Percentiles rank a stretch among this genome's conserved stretches.
Evolutionary conservation across 208 protist species (phyloP).

Genomic region (Trypanosoma vivax): DNA sequence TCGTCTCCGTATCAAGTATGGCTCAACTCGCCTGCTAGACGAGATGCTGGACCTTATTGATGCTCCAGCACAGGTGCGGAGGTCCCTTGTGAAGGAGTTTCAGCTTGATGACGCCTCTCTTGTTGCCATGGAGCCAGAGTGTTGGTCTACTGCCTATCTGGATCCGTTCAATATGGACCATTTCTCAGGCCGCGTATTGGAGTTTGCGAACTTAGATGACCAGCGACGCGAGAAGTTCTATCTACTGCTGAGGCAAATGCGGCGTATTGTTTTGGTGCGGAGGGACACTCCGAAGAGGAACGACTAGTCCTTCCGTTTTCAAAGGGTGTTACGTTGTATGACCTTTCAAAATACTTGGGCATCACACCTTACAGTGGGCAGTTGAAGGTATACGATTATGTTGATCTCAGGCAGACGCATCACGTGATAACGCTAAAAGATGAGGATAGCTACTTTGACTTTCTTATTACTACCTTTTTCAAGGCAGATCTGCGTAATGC

Average conservation of each 20-base stretch:
- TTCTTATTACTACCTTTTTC: constrained; percentile 64
- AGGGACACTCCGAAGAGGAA: constrained; percentile 39
- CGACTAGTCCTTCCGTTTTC: constrained; percentile 49
- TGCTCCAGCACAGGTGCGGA: constrained; percentile 23
- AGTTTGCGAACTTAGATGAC: constrained; percentile 64
- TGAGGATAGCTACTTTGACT: constrained; percentile 84
- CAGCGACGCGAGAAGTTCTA: constrained; percentile 46
- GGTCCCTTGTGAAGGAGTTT: constrained; percentile 72
- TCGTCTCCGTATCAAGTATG: constrained; percentile 64
- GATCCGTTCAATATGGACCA: constrained; percentile 82
- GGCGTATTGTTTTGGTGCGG: constrained; percentile 65
- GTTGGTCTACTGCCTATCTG: constrained; percentile 67
- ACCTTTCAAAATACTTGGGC: constrained; percentile 60
- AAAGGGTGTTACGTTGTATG: constrained; percentile 64
- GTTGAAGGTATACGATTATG: constrained; percentile 80
- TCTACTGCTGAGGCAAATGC: constrained; percentile 70
- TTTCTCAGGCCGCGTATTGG: constrained; percentile 80
- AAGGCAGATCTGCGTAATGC: constrained; percentile 54
- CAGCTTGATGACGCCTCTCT: constrained; percentile 67
- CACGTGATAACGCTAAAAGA: constrained; percentile 55
- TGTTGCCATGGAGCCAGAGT: constrained; percentile 71
- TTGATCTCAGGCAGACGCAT: constrained; percentile 50
- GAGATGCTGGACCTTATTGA: constrained; percentile 59
- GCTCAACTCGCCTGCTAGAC: constrained; percentile 43
- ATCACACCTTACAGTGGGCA: constrained; percentile 68